Percentiles rank a stretch among this genome's conserved stretches.
These are phyloP conservation scores for Ruellia speciosa DNA, from an alignment of 305 asterid genomes.

Conservation along the genomic window DNA sequence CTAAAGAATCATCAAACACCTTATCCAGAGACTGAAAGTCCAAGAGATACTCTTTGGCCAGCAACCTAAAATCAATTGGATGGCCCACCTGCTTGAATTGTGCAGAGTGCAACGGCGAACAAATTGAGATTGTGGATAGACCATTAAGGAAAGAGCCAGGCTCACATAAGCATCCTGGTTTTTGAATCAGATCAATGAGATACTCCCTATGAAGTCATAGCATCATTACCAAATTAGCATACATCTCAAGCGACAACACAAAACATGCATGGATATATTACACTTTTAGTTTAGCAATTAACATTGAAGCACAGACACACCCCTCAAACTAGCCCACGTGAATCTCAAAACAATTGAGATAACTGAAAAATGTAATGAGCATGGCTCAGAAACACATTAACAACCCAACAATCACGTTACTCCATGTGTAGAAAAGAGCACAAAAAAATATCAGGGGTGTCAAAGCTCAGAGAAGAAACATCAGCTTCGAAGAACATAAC, in stretches of 20 bases:
- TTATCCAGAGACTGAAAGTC: slow-evolving; percentile 73
- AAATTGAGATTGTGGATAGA: slow-evolving; percentile 80
- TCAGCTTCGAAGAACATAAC: neutral
- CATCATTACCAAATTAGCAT: slow-evolving; percentile 15
- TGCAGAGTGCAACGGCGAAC: slow-evolving; percentile 91
- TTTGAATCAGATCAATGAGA: slow-evolving; percentile 62
- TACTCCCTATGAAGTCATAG: slow-evolving; percentile 54
- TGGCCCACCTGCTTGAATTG: slow-evolving; percentile 69
- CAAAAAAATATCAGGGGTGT: neutral
- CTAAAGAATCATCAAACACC: slow-evolving; percentile 53
- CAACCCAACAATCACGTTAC: neutral
- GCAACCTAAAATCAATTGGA: slow-evolving; percentile 60
- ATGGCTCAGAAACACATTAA: neutral
- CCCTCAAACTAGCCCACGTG: slow-evolving; percentile 1
- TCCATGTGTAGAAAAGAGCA: neutral
- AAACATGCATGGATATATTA: neutral
- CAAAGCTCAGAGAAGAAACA: neutral
- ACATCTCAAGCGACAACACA: neutral
- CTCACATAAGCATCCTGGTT: slow-evolving; percentile 72
- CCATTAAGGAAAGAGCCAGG: slow-evolving; percentile 95
- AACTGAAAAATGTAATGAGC: neutral
- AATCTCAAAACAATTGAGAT: slow-evolving; percentile 1
- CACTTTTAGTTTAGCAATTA: neutral
- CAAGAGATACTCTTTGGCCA: slow-evolving; percentile 86
- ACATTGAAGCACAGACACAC: neutral